These are phyloP conservation scores for Auriculariales sp. DNA, from an alignment of 768 basidiomycete genomes.

Conservation along the genomic window DNA sequence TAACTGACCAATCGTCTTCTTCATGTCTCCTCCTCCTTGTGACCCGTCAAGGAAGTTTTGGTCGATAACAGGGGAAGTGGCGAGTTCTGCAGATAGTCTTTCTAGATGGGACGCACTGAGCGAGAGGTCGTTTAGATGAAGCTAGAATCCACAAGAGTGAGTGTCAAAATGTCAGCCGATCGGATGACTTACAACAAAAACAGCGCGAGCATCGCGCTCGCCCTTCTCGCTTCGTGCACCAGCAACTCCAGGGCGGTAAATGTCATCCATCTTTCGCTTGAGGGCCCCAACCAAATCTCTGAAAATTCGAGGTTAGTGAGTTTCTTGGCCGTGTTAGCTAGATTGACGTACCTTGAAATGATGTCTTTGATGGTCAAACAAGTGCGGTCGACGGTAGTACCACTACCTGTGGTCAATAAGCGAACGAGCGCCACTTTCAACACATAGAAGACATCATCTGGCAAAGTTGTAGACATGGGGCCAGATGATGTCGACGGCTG, in stretches of 20 bases:
- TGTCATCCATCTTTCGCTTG: conserved; percentile 75
- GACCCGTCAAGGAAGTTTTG: conserved; percentile 50
- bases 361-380: no score
- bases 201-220: conserved; percentile 63
- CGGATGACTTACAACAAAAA: conserved; percentile 60
- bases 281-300: conserved; percentile 74
- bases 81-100: conserved; percentile 55
- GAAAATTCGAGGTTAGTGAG: conserved; percentile 74
- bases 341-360: no score
- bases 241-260: conserved; percentile 41
- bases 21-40: conserved; percentile 32
- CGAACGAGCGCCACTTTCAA: conserved; percentile 73
- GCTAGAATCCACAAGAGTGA: no score
- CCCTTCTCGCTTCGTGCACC: conserved; percentile 50
- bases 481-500: conserved; percentile 48
- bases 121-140: conserved; percentile 87
- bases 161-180: no score
- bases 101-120: conserved; percentile 82
- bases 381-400: conserved; percentile 42
- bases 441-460: conserved; percentile 94
- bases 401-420: conserved; percentile 62
- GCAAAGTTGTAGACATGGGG: conserved; percentile 57
- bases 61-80: conserved; percentile 33
- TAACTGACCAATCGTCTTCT: conserved; percentile 32
- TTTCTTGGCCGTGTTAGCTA: conserved; percentile 44